These are phyloP conservation scores for Sphagnum fallax DNA, from an alignment of 228 moss, liverwort and hornwort species.

Conservation along the genomic window DNA sequence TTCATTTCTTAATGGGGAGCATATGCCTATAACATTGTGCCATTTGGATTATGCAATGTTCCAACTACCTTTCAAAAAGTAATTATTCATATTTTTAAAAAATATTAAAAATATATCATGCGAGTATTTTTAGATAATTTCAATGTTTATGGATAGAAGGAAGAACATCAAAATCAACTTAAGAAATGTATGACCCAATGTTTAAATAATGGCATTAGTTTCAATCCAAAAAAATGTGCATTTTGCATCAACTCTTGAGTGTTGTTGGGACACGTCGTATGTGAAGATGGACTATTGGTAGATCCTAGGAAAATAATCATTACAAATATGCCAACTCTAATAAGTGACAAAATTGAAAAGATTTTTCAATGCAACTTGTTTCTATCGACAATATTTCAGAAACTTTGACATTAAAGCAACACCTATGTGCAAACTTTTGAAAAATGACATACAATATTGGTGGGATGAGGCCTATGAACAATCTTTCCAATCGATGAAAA, in stretches of 20 bases:
- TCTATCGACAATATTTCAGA: neutral
- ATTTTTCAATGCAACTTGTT: neutral
- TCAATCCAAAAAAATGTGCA: neutral
- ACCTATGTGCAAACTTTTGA: neutral
- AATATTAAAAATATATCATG: neutral
- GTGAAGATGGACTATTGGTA: neutral
- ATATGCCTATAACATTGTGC: too few relatives aligned
- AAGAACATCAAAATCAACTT: neutral
- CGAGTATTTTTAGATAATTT: neutral
- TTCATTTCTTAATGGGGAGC: too few relatives aligned
- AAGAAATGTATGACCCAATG: neutral
- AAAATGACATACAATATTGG: neutral
- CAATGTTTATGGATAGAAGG: neutral
- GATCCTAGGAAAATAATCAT: neutral
- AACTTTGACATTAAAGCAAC: neutral
- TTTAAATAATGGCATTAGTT: neutral
- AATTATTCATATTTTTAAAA: neutral
- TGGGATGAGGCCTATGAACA: neutral
- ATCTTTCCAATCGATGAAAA: neutral
- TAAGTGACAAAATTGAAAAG: too few relatives aligned
- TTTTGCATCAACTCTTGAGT: neutral
- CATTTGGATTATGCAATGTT: too few relatives aligned
- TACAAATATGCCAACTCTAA: neutral
- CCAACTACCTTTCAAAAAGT: neutral
- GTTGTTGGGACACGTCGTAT: neutral